Base-by-base conservation (phyloP, 768 basidiomycete genomes). In the Coprinopsis sp. region DNA sequence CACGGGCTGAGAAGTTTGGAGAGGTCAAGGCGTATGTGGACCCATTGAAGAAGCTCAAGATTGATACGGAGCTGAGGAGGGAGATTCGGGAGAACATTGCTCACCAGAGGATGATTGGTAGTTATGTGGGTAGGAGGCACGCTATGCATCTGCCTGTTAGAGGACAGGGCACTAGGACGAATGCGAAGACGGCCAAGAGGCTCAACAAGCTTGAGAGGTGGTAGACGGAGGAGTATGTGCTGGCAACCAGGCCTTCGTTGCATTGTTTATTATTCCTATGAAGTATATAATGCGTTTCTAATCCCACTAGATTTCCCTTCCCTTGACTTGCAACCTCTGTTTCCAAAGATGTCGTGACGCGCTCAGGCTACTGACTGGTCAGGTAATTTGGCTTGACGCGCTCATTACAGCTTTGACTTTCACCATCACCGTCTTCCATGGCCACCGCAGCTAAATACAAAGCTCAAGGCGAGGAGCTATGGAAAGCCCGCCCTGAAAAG, bases 401-500 rank as follows among this genome's bases (percentile, higher is more conserved):
- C n/a, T n/a, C n/a, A n/a, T n/a, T n/a, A n/a, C n/a, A n/a, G n/a
- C n/a, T n/a, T n/a, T n/a, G n/a, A n/a, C n/a, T n/a, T n/a, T n/a
- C n/a, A n/a, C n/a, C 42, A 48, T 46, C 36, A 33, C 23, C 23
- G 38, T 37, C 48, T 16, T 55, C 53, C 37, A 87, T 87, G 85
- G 79, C 84, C 45, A 79, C 84, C 39, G 76, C 78, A 43, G 90
- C 89, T 61, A 87, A 91, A 55, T 87, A 87, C 70, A 94, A 92
- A 62, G 78, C 72, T 52, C 81, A 91, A 50, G 91, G 92, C 25
- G 95, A 99, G 58, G 96, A 98, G 62, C 77, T 96, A 25, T 97
- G 94, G 93, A 98, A 96, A 64, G 74, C 82, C 27, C 78, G 91
- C 34, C 81, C 91, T 2, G 96, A 99, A 67, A 98, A 98, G 75